Conservation (phyloP, 2,329 filamentous ascomycete genomes). For the Westerdykella ornata region DNA sequence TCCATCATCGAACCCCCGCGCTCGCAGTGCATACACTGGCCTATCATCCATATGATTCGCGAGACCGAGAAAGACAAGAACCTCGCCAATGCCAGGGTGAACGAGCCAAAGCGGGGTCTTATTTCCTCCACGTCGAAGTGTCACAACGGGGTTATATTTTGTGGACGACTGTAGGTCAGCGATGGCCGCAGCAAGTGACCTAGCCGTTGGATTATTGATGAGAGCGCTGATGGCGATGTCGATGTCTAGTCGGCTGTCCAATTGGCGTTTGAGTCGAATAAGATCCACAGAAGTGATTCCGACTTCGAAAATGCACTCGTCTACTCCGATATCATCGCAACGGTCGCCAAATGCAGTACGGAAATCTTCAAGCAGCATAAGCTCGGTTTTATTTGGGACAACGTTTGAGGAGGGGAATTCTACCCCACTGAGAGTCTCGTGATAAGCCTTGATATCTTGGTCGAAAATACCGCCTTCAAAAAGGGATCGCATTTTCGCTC, state of each 20-base stretch:
- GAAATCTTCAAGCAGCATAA: too few relatives aligned
- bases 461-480: slow-evolving; percentile 14
- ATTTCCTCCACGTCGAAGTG: slow-evolving; percentile 11
- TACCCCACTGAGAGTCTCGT: too few relatives aligned
- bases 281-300: slow-evolving; percentile 40
- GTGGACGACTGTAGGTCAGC: not conserved
- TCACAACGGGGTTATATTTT: slow-evolving; percentile 13
- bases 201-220: slow-evolving; percentile 31
- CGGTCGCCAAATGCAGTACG: too few relatives aligned
- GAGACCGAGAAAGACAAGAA: slow-evolving; percentile 37
- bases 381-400: too few relatives aligned
- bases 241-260: slow-evolving; percentile 26
- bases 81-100: slow-evolving; percentile 37
- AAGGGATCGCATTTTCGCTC: slow-evolving; percentile 29
- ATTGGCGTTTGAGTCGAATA: slow-evolving; percentile 35
- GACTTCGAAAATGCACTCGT: slow-evolving; percentile 24
- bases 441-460: too few relatives aligned
- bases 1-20: slow-evolving; percentile 40
- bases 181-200: slow-evolving; percentile 16
- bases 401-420: too few relatives aligned
- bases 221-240: slow-evolving; percentile 37
- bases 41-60: slow-evolving; percentile 38
- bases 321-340: not conserved
- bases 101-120: slow-evolving; percentile 23
- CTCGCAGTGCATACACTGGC: slow-evolving; percentile 45